Conservation (phyloP, 805 yeast genomes). For the Monosporozyma servazzii region DNA sequence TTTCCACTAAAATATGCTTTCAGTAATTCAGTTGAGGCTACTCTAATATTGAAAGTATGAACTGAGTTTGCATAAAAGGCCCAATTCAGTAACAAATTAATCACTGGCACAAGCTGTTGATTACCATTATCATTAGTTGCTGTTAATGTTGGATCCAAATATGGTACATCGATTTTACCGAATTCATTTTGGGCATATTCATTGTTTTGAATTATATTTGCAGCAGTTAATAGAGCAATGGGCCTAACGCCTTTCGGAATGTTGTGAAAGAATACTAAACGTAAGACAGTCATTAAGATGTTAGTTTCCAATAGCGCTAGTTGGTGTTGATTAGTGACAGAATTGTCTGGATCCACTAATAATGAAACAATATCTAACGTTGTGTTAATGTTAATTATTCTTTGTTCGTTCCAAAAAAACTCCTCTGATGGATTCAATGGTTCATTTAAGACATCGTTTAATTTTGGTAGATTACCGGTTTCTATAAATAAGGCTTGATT, state of each 20-base stretch:
- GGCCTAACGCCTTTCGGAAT: conserved; percentile 62
- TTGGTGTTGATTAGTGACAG: conserved; percentile 55
- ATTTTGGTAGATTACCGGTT: conserved; percentile 63
- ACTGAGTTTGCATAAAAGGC: conserved; percentile 68
- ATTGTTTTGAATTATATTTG: conserved; percentile 66
- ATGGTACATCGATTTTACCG: conserved; percentile 83
- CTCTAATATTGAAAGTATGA: conserved; percentile 73
- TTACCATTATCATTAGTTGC: conserved; percentile 4
- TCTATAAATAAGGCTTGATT: conserved; percentile 86
- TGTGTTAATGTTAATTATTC: conserved; percentile 54
- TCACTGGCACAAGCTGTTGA: conserved; percentile 50
- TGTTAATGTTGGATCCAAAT: conserved; percentile 59
- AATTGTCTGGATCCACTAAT: conserved; percentile 66
- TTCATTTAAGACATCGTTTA: conserved; percentile 54
- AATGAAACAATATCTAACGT: conserved; percentile 64
- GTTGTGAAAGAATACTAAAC: conserved; percentile 57
- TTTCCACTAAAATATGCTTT: conserved; percentile 63
- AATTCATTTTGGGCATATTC: conserved; percentile 59
- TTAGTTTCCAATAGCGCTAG: conserved; percentile 48
- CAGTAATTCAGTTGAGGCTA: conserved; percentile 58
- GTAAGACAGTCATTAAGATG: conserved; percentile 53
- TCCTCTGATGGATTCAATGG: conserved; percentile 40
- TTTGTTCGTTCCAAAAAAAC: conserved; percentile 70
- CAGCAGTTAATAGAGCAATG: conserved; percentile 61
- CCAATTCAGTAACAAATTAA: conserved; percentile 76